Percentiles rank a stretch among this genome's conserved stretches.
Evolutionary conservation across 139 green algal species (phyloP).

Genomic region (Auxenochlorella protothecoides): DNA sequence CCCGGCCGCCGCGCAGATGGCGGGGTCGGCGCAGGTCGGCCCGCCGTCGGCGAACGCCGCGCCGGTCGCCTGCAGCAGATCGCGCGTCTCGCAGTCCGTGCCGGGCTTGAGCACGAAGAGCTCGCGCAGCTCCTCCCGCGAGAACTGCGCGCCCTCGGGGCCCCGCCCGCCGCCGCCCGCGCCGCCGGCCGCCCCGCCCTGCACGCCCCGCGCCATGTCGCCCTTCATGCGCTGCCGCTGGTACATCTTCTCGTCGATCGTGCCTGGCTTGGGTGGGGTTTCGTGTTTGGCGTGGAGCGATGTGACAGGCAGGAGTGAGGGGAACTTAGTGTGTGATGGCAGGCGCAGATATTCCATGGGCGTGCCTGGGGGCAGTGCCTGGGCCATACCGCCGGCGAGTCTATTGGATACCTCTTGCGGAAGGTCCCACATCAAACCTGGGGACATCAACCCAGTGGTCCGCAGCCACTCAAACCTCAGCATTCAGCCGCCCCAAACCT

Average conservation of each 20-base stretch:
- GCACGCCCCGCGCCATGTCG: slow-evolving; percentile 33
- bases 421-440: neutral
- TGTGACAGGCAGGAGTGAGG: slow-evolving; percentile 3
- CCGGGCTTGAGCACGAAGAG: slow-evolving; percentile 51
- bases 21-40: neutral
- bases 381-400: neutral
- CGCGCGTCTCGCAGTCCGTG: slow-evolving; percentile 49
- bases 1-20: neutral
- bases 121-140: slow-evolving; percentile 53
- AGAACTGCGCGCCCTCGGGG: slow-evolving; percentile 29
- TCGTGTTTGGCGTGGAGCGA: too few relatives aligned
- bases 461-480: too few relatives aligned
- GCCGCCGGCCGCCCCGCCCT: slow-evolving; percentile 5
- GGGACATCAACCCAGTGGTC: neutral
- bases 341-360: too few relatives aligned
- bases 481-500: too few relatives aligned
- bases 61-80: slow-evolving; percentile 28
- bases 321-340: neutral
- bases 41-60: slow-evolving; percentile 1
- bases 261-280: slow-evolving; percentile 22
- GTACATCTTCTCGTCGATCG: slow-evolving; percentile 86
- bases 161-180: slow-evolving; percentile 3
- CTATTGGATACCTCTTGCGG: neutral
- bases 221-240: slow-evolving; percentile 73
- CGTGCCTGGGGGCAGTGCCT: too few relatives aligned